These are phyloP conservation scores for Aspergillus sojae DNA, from an alignment of 2,329 filamentous ascomycete genomes.

Conservation along the genomic window DNA sequence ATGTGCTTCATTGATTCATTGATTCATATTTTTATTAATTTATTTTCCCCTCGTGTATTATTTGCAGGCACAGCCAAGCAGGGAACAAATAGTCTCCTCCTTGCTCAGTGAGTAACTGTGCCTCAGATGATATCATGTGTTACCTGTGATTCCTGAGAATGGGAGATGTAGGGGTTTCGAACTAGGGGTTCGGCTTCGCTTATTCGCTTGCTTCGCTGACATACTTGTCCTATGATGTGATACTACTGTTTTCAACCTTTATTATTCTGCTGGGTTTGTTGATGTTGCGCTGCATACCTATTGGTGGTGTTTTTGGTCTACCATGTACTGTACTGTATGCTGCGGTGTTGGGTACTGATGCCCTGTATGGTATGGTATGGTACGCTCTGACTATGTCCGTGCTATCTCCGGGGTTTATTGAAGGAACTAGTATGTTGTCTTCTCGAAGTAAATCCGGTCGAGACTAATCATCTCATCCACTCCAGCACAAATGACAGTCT, in stretches of 20 bases:
- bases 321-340: neutral
- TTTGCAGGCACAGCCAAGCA: neutral
- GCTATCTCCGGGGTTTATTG: neutral
- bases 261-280: neutral
- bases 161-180: neutral
- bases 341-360: neutral
- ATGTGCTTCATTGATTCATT: too few species aligned
- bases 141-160: neutral
- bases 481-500: neutral
- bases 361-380: neutral
- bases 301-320: neutral
- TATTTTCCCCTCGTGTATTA: neutral
- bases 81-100: neutral
- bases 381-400: neutral
- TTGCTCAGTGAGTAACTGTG: neutral
- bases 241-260: neutral
- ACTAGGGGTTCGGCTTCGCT: neutral
- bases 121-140: constrained; percentile 1
- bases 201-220: neutral
- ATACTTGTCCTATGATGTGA: neutral
- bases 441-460: neutral
- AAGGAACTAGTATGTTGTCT: neutral
- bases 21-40: neutral
- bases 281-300: neutral
- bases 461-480: neutral